Percentiles rank a stretch among this genome's conserved stretches.
Evolutionary conservation across 768 basidiomycete genomes (phyloP).

Genomic region (Termitomyces sp.): DNA sequence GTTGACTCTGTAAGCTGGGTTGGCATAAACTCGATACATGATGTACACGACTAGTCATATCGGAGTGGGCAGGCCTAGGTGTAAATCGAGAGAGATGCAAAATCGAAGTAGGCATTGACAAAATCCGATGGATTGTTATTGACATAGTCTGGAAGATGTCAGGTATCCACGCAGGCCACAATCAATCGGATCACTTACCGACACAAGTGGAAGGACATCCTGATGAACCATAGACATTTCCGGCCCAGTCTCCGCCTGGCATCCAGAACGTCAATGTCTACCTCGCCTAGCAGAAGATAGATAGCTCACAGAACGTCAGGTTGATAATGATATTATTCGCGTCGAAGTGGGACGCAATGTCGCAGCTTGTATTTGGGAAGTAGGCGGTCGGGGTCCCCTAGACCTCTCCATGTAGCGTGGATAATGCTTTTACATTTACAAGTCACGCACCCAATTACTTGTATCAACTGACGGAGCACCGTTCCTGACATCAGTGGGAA

Average conservation of each 20-base stretch:
- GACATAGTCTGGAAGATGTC: conserved; percentile 42
- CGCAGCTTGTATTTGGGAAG: conserved; percentile 57
- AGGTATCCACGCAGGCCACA: background rate
- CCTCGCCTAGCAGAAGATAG: background rate
- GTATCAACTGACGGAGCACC: conserved; percentile 39
- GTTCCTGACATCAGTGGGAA: conserved; percentile 43
- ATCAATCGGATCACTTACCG: conserved; percentile 32
- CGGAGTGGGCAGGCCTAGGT: conserved; percentile 1
- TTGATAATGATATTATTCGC: conserved; percentile 65
- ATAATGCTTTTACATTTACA: background rate
- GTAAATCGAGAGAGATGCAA: conserved; percentile 48
- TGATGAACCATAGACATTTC: conserved; percentile 36
- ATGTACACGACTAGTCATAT: background rate
- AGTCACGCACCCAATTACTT: conserved; percentile 44
- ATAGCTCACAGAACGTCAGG: conserved; percentile 32
- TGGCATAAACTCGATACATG: background rate
- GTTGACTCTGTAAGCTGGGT: background rate
- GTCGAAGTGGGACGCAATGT: conserved; percentile 50
- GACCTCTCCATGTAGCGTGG: background rate
- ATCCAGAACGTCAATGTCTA: background rate
- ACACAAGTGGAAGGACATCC: conserved; percentile 55
- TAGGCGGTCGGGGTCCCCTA: conserved; percentile 52
- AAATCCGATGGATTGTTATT: conserved; percentile 60
- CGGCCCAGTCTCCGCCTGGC: conserved; percentile 55
- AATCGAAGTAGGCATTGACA: conserved; percentile 62